Base-by-base conservation (phyloP, 768 basidiomycete genomes). In the Sistotremastrum niveocremeum region DNA sequence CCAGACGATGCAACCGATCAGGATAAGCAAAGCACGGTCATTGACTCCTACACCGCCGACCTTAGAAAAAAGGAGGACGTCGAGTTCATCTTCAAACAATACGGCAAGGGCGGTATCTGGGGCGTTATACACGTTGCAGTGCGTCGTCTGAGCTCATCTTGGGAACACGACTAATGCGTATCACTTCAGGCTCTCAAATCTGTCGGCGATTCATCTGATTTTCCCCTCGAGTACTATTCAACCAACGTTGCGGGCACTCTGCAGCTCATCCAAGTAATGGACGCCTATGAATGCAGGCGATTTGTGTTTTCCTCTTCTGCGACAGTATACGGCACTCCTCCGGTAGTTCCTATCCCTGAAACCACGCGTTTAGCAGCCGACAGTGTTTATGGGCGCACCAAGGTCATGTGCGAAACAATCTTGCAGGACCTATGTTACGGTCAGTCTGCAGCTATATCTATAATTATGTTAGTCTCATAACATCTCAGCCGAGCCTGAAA, bases 271-370 rank as follows among this genome's bases (percentile, higher is more conserved):
- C 82, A 91, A 68, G 70, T 76, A 53, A 94, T 94, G 91, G 66
- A 70, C 37, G 84, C 84, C 45, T 88, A 78, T 63, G 80, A 81
- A 51, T 88, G 86, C 67, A 72, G 74, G 45, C 77, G 88, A 49
- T 68, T 99, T 48, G 94, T 99, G 44, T 99, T 97, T 69, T 98
- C 95, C 1, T 97, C 93, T 7, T 94, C 90, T 28, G 95, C 95
- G 5, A 98, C 95, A 11, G 95, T 99, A 29, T 99, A 99, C 59
- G 95, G 95, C 45, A 91, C 80, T 3, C 95, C 95, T 7, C 82
- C 87, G 20, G 68, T 67, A 43, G 85, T 98, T 39, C 95, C 95
- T 44, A 98, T 98, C 53, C 88, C 91, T 10, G 95, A 99, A 64
- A 74, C 81, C 3, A 91, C 88, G 3, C 79, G 84, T 11, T 65